Percentiles rank a stretch among this genome's conserved stretches.
These are phyloP conservation scores for Dissophora ornata DNA, from an alignment of 192 early-diverging fungal species.

Conservation along the genomic window DNA sequence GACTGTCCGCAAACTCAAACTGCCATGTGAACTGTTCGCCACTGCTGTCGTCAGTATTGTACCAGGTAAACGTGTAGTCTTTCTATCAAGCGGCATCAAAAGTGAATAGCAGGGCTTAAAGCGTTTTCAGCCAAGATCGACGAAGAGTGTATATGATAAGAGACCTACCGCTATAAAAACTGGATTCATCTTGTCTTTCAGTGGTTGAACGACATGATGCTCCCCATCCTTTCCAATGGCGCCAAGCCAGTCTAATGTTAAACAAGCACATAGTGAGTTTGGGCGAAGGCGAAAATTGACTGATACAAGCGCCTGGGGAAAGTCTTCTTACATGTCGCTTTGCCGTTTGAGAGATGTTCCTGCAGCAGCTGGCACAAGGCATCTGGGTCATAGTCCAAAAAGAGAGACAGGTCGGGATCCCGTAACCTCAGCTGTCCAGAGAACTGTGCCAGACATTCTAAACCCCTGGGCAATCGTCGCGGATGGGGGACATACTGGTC, in stretches of 20 bases:
- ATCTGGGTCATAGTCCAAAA: slow-evolving; percentile 69
- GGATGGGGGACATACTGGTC: slow-evolving; percentile 40
- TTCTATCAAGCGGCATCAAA: slow-evolving; percentile 31
- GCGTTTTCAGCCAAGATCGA: too few relatives aligned
- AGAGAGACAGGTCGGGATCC: slow-evolving; percentile 78
- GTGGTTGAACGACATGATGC: slow-evolving; percentile 62
- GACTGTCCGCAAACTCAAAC: slow-evolving; percentile 67
- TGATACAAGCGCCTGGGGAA: background rate
- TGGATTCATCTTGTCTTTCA: slow-evolving; percentile 80
- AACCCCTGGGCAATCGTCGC: too few relatives aligned
- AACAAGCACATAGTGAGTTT: too few relatives aligned
- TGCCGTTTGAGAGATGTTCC: slow-evolving; percentile 24
- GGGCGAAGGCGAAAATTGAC: too few relatives aligned
- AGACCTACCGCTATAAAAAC: slow-evolving; percentile 72
- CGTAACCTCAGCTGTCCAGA: slow-evolving; percentile 54
- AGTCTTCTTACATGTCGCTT: slow-evolving; percentile 36
- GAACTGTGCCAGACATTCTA: too few relatives aligned
- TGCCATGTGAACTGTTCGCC: slow-evolving; percentile 82
- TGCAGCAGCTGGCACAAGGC: slow-evolving; percentile 22
- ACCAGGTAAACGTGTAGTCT: slow-evolving; percentile 83
- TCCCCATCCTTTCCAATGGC: slow-evolving; percentile 55
- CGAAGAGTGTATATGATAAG: too few relatives aligned
- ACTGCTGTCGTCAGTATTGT: slow-evolving; percentile 68
- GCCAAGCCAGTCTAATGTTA: slow-evolving; percentile 64
- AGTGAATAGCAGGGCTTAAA: too few relatives aligned